Evolutionary conservation across 2,329 filamentous ascomycete species (phyloP).

Genomic region (Sclerotinia borealis): DNA sequence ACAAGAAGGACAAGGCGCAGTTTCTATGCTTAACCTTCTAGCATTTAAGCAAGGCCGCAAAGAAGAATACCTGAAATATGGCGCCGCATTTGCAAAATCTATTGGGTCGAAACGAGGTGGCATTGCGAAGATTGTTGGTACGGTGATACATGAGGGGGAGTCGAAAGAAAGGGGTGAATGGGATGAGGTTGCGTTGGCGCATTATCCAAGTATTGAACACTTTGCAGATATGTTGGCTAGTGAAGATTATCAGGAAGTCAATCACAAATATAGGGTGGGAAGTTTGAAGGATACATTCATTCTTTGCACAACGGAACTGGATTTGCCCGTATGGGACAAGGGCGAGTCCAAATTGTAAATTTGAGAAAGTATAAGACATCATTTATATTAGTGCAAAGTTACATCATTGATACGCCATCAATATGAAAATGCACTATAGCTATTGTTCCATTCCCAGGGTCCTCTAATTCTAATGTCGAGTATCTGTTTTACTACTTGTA

Average conservation of each 20-base stretch:
- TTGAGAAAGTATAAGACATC: too few species aligned
- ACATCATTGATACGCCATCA: background rate
- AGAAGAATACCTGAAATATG: constrained; percentile 50
- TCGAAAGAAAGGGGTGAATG: constrained; percentile 35
- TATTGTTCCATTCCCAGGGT: background rate
- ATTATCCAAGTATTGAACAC: constrained; percentile 56
- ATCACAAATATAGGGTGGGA: constrained; percentile 45
- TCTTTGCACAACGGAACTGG: constrained; percentile 47
- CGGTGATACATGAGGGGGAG: constrained; percentile 39
- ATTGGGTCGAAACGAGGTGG: constrained; percentile 50
- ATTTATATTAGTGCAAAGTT: too few species aligned
- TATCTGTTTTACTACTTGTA: too few species aligned
- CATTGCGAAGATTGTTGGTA: constrained; percentile 55
- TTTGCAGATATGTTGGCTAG: constrained; percentile 56
- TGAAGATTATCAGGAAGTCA: constrained; percentile 53
- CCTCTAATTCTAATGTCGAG: too few species aligned
- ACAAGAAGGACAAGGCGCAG: constrained; percentile 36
- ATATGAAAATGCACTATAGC: background rate
- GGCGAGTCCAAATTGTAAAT: background rate
- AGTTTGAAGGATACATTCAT: constrained; percentile 47
- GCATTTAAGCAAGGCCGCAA: constrained; percentile 49
- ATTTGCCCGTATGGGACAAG: background rate
- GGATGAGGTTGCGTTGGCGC: constrained; percentile 60
- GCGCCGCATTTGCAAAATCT: constrained; percentile 42
- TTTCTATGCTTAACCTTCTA: constrained; percentile 59